These are phyloP conservation scores for Aspergillus unguis DNA, from an alignment of 2,329 filamentous ascomycete genomes.

Conservation along the genomic window DNA sequence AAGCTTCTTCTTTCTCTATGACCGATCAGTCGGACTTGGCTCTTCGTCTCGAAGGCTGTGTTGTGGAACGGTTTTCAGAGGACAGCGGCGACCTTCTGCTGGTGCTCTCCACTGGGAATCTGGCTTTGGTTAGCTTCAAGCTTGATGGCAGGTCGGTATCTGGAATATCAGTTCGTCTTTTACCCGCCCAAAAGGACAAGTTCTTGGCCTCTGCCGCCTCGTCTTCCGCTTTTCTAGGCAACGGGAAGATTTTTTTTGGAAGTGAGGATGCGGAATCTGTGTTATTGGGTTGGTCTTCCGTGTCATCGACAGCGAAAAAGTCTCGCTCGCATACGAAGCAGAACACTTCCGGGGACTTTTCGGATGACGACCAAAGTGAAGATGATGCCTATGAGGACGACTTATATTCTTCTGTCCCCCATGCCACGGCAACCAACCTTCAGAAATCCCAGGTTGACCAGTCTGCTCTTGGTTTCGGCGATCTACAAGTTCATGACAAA, in stretches of 20 bases:
- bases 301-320: constrained; percentile 59
- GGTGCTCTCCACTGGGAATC: constrained; percentile 68
- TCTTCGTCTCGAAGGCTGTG: constrained; percentile 76
- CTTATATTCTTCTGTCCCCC: constrained; percentile 41
- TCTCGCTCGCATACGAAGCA: constrained; percentile 57
- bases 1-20: constrained; percentile 78
- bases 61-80: constrained; percentile 70
- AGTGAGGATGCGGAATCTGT: constrained; percentile 80
- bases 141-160: constrained; percentile 90
- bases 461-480: constrained; percentile 53
- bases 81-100: constrained; percentile 83
- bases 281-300: constrained; percentile 74
- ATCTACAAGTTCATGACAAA: constrained; percentile 72
- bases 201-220: constrained; percentile 63
- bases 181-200: constrained; percentile 59
- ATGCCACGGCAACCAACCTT: constrained; percentile 15
- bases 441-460: constrained; percentile 19
- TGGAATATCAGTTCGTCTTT: constrained; percentile 68
- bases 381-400: constrained; percentile 59
- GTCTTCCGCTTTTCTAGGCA: constrained; percentile 66
- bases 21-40: constrained; percentile 79
- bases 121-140: constrained; percentile 75
- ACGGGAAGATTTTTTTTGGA: constrained; percentile 74
- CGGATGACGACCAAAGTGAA: constrained; percentile 57
- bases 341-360: constrained; percentile 51